Conservation (phyloP, 192 early-diverging fungal genomes). For the Thamnidium elegans region DNA sequence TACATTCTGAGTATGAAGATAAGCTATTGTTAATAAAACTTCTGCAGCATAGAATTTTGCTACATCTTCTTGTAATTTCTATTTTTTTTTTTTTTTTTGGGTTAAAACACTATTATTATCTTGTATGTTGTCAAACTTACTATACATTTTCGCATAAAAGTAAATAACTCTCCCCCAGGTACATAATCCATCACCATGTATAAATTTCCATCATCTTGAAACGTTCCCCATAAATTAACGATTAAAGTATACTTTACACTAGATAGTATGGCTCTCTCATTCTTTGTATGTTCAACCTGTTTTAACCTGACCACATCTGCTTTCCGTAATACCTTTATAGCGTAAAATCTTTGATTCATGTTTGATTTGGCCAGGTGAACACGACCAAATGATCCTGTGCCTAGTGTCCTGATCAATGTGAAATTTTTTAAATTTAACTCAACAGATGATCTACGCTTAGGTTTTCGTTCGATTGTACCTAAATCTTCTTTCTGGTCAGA, state of each 20-base stretch:
- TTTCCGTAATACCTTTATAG: constrained; percentile 92
- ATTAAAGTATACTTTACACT: constrained; percentile 78
- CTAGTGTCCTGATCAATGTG: constrained; percentile 29
- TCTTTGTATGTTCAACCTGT: constrained; percentile 94
- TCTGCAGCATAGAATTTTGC: constrained; percentile 81
- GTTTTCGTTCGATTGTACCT: neutral
- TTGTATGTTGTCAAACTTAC: neutral
- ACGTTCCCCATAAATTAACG: constrained; percentile 80
- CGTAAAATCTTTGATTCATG: constrained; percentile 74
- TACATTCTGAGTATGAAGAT: constrained; percentile 74
- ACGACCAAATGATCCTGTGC: constrained; percentile 93
- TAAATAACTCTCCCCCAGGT: constrained; percentile 80
- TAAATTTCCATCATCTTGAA: constrained; percentile 75
- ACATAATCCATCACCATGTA: constrained; percentile 87
- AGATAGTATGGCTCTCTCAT: constrained; percentile 84
- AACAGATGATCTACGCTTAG: constrained; percentile 8
- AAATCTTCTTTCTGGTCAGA: neutral
- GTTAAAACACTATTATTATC: neutral
- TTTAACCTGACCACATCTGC: constrained; percentile 83
- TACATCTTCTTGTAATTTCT: constrained; percentile 70
- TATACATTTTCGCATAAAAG: constrained; percentile 54
- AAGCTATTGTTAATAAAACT: constrained; percentile 72
- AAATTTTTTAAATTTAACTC: constrained; percentile 13
- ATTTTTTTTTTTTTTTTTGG: neutral
- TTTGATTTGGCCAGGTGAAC: constrained; percentile 83